Percentiles rank a stretch among this genome's conserved stretches.
Conservation (phyloP, 192 early-diverging fungal genomes). For the Pecoramyces ruminantium region DNA sequence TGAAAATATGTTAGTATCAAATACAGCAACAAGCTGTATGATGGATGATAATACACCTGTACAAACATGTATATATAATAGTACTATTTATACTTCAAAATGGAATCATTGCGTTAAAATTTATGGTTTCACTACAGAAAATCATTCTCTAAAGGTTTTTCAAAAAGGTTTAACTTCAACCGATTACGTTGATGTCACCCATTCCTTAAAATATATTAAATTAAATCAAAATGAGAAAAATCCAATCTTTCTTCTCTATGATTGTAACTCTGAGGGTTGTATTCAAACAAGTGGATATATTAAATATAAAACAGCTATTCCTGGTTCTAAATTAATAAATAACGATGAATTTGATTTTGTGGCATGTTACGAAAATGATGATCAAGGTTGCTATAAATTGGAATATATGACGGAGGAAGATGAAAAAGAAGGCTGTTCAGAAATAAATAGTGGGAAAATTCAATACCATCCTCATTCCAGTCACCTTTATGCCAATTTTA, state of each 20-base stretch:
- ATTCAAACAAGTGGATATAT: background rate
- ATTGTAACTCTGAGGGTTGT: background rate
- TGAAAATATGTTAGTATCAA: too few species aligned
- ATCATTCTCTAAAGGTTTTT: background rate
- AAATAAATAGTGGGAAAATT: background rate
- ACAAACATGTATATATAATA: background rate
- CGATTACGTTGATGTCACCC: background rate
- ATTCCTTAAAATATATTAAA: background rate
- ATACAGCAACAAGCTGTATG: background rate
- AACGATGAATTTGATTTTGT: background rate
- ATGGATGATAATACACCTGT: background rate
- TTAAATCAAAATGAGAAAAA: background rate
- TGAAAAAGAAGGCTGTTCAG: background rate
- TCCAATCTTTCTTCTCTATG: background rate
- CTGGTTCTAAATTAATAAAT: too few species aligned
- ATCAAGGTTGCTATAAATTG: background rate
- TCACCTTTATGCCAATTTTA: too few species aligned
- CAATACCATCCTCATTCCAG: background rate
- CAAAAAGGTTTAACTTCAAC: background rate
- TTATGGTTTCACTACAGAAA: background rate
- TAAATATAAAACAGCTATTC: background rate
- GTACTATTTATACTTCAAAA: background rate
- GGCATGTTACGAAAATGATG: background rate
- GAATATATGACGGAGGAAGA: background rate
- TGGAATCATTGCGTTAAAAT: background rate